Evolutionary conservation across 2,329 filamentous ascomycete species (phyloP).

Genomic region (Neofusicoccum cordaticola): DNA sequence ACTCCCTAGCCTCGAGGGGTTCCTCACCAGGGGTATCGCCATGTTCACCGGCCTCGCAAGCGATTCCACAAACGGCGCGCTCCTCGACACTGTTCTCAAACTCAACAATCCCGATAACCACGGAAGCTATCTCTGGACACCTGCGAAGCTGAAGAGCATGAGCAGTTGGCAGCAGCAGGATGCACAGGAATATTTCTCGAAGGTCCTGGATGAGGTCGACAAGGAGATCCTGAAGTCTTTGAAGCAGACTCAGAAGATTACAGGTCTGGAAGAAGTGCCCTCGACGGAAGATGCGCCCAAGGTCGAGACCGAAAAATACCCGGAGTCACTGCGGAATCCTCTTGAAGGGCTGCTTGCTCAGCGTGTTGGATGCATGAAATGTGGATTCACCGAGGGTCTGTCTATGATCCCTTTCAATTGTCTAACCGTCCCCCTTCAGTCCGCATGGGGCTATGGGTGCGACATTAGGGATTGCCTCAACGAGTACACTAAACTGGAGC

Average conservation of each 20-base stretch:
- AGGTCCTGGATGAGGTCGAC: slow-evolving; percentile 80
- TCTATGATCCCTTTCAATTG: slow-evolving; percentile 94
- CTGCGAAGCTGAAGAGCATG: slow-evolving; percentile 80
- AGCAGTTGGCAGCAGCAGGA: slow-evolving; percentile 96
- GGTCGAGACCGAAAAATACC: background rate
- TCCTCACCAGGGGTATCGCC: slow-evolving; percentile 48
- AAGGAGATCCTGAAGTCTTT: slow-evolving; percentile 60
- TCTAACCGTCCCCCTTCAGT: slow-evolving; percentile 77
- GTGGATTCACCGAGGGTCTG: slow-evolving; percentile 82
- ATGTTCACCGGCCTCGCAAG: slow-evolving; percentile 36
- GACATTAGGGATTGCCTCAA: slow-evolving; percentile 77
- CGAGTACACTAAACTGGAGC: slow-evolving; percentile 79
- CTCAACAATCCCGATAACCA: slow-evolving; percentile 69
- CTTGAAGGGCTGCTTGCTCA: slow-evolving; percentile 86
- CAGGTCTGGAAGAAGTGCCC: background rate
- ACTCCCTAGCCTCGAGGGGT: slow-evolving; percentile 65
- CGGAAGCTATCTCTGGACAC: slow-evolving; percentile 78
- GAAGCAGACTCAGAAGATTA: slow-evolving; percentile 37
- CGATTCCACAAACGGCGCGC: slow-evolving; percentile 50
- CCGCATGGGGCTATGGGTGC: slow-evolving; percentile 63
- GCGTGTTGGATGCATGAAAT: slow-evolving; percentile 80
- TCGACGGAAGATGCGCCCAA: slow-evolving; percentile 8
- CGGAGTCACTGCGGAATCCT: slow-evolving; percentile 61
- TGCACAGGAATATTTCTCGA: slow-evolving; percentile 95
- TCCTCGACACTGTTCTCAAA: slow-evolving; percentile 66